phyloP scores from a whole-genome alignment of 164 flowering plant genomes.

The Vitis amurensis region DNA sequence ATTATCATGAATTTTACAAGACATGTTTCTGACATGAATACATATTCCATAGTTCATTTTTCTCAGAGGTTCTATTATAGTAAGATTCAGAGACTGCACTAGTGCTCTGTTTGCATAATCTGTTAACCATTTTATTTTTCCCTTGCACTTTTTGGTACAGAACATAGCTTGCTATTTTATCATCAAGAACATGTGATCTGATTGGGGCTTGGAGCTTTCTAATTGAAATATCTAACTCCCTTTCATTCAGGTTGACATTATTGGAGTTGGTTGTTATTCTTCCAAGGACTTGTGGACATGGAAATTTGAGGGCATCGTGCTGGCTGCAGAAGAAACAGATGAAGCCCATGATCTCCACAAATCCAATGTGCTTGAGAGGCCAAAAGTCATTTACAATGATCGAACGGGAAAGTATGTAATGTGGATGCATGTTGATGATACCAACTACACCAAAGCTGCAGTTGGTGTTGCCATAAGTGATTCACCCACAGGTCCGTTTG shows the following conservation, averaged over 20 bases:
- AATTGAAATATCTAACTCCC: not conserved
- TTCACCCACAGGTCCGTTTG: conserved; percentile 87
- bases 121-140: not conserved
- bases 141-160: no score
- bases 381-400: conserved; percentile 87
- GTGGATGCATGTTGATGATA: conserved; percentile 99
- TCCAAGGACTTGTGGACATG: conserved; percentile 95
- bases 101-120: not conserved
- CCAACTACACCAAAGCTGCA: conserved; percentile 88
- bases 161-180: no score
- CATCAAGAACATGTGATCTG: no score
- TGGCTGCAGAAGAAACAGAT: conserved; percentile 69
- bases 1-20: no score
- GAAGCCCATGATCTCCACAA: conserved; percentile 84
- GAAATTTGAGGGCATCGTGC: conserved; percentile 92
- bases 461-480: conserved; percentile 85
- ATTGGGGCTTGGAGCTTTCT: no score
- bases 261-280: conserved; percentile 98
- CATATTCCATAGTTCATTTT: not conserved
- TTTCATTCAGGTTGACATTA: conserved; percentile 76
- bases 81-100: not conserved
- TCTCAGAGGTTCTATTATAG: not conserved
- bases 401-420: conserved; percentile 79
- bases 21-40: no score
- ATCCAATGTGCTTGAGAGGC: conserved; percentile 92